Evolutionary conservation across 2,329 filamentous ascomycete species (phyloP).

Genomic region (Tolypocladium amazonense): DNA sequence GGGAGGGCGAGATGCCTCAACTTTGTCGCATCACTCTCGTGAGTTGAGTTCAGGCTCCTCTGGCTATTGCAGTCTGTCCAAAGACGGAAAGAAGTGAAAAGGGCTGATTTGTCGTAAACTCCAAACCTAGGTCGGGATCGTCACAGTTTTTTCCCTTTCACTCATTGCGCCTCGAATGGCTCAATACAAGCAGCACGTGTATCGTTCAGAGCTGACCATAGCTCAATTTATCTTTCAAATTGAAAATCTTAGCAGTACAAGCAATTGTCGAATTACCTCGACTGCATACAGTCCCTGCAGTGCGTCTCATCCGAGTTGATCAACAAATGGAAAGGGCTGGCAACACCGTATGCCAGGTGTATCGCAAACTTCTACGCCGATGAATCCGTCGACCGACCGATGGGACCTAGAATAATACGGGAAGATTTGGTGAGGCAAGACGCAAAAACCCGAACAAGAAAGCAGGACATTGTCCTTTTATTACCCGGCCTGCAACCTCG

Average conservation of each 20-base stretch:
- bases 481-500: slow-evolving; percentile 3
- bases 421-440: slow-evolving; percentile 6
- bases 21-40: too few species aligned
- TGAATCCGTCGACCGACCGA: slow-evolving; percentile 9
- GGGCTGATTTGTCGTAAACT: too few species aligned
- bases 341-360: slow-evolving; percentile 1
- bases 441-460: slow-evolving; percentile 7
- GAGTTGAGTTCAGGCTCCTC: too few species aligned
- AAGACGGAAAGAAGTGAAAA: too few species aligned
- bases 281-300: slow-evolving; percentile 3
- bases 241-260: slow-evolving; percentile 4
- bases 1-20: too few species aligned
- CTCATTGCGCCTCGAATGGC: neutral
- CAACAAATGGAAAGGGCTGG: neutral
- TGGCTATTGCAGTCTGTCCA: too few species aligned
- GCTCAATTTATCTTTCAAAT: neutral
- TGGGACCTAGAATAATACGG: slow-evolving; percentile 8
- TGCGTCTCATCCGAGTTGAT: slow-evolving; percentile 1
- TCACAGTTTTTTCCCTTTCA: neutral
- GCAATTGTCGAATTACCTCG: slow-evolving; percentile 3
- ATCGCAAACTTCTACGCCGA: slow-evolving; percentile 11
- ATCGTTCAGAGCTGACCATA: neutral
- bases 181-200: neutral
- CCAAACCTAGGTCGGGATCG: too few species aligned
- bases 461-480: slow-evolving; percentile 12